Evolutionary conservation across 225 moss, liverwort and hornwort species (phyloP).

Genomic region (Neckera pumila): DNA sequence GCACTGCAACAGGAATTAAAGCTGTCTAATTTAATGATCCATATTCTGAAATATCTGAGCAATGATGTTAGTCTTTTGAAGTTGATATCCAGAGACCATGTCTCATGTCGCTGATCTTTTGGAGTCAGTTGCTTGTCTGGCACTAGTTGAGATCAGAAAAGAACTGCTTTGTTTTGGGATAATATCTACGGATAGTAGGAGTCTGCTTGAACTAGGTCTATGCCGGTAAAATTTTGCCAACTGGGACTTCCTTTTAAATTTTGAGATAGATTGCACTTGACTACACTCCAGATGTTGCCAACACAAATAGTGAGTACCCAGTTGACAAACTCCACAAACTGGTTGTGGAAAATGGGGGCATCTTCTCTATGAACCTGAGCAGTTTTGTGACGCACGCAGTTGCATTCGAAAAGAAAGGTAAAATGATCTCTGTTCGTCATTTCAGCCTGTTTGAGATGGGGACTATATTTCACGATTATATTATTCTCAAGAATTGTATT

Average conservation of each 20-base stretch:
- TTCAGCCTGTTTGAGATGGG: not conserved
- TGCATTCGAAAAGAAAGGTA: constrained; percentile 78
- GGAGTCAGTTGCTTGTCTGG: not conserved
- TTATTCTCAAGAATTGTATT: not conserved
- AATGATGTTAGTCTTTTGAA: not conserved
- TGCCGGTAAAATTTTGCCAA: not conserved
- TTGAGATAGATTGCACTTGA: constrained; percentile 21
- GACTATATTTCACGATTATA: not conserved
- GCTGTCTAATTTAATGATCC: not conserved
- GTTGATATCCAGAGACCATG: not conserved
- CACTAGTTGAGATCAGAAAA: not conserved
- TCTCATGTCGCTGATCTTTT: not conserved
- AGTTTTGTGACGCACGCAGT: constrained; percentile 59
- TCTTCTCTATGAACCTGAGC: constrained; percentile 80
- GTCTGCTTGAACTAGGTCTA: not conserved
- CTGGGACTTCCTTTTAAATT: not conserved
- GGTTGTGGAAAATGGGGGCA: constrained; percentile 78
- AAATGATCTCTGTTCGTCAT: not conserved
- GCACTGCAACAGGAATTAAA: not conserved
- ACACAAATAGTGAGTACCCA: constrained; percentile 38
- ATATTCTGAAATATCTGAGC: not conserved
- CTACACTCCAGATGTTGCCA: constrained; percentile 56
- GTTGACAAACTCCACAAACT: constrained; percentile 71
- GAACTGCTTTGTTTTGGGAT: not conserved
- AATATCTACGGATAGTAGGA: not conserved